Evolutionary conservation across 352 stramenopile genomes (phyloP), one percentile per base, ranked within the genome.

Genomic region (Globisporangium lucens): DNA sequence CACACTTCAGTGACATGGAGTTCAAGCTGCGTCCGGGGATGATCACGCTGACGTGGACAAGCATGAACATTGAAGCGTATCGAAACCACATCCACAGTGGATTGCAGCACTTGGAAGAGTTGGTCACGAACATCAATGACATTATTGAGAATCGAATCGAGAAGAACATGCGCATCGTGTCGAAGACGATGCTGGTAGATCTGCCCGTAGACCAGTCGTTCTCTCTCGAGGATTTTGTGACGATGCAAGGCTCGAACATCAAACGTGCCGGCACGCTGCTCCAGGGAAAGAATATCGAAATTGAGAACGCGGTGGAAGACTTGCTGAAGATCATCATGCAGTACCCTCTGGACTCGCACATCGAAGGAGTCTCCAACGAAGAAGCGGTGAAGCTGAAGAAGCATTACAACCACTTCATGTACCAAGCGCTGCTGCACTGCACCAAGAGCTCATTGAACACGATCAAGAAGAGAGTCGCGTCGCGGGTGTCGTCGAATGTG

Each of bases 341-440:
- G 35, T 99, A 98, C 72, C 87, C 94, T 0, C 85, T 99, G 46
- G 97, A 99, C 71, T 97, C 95, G 29, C 95, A 99, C 70, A 96
- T 98, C 38, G 96, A 99, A 63, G 76, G 78, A 9, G 93, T 99
- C 13, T 94, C 87, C 0, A 87, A 94, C 61, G 93, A 98, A 29
- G 97, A 99, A 71, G 86, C 98, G 10, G 80, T 91, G 62, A 99
- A 98, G 75, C 85, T 99, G 20, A 98, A 98, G 69, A 97, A 98
- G 69, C 97, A 99, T 77, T 99, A 99, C 87, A 99, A 99, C 76
- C 95, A 99, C 76, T 99, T 99, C 69, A 99, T 99, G 95, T 99
- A 99, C 70, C 94, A 98, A 73, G 96, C 97, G 53, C 79, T 99
- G 60, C 76, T 99, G 7, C 95, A 98, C 74, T 99, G 96, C 68